A percentile compares a stretch with the other conserved stretches of the same genome.
These are phyloP conservation scores for Echium plantagineum DNA, from an alignment of 257 asterid species.

Conservation along the genomic window DNA sequence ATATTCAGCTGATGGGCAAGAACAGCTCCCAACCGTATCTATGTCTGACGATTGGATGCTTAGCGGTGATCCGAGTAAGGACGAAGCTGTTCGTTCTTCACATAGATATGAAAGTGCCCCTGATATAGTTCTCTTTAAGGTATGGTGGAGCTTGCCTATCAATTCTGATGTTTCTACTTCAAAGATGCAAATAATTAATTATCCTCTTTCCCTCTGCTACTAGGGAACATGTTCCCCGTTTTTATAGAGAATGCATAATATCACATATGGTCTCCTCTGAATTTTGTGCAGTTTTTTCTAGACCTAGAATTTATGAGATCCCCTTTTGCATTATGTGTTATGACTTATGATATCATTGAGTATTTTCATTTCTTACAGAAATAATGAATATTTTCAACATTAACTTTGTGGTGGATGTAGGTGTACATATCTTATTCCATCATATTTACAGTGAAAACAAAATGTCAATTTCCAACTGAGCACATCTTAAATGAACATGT, in stretches of 20 bases:
- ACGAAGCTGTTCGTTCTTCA: constrained; percentile 84
- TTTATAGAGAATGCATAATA: not conserved
- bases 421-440: too few relatives aligned
- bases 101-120: constrained; percentile 94
- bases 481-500: not conserved
- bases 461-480: not conserved
- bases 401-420: not conserved
- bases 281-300: not conserved
- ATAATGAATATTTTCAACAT: not conserved
- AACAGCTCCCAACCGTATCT: constrained; percentile 73
- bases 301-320: too few relatives aligned
- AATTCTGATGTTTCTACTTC: constrained; percentile 1
- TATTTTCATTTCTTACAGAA: too few relatives aligned
- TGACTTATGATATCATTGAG: not conserved
- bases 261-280: not conserved
- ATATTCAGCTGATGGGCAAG: constrained; percentile 80
- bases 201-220: not conserved
- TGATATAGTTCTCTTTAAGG: constrained; percentile 88
- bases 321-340: not conserved
- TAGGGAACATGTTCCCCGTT: not conserved
- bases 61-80: constrained; percentile 71
- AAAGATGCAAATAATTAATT: not conserved
- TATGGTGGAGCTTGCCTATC: constrained; percentile 20
- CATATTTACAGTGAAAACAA: too few relatives aligned
- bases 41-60: constrained; percentile 99